Conservation (phyloP, 1,139 yeast species). For the Protomyces lactucae-debilis region DNA sequence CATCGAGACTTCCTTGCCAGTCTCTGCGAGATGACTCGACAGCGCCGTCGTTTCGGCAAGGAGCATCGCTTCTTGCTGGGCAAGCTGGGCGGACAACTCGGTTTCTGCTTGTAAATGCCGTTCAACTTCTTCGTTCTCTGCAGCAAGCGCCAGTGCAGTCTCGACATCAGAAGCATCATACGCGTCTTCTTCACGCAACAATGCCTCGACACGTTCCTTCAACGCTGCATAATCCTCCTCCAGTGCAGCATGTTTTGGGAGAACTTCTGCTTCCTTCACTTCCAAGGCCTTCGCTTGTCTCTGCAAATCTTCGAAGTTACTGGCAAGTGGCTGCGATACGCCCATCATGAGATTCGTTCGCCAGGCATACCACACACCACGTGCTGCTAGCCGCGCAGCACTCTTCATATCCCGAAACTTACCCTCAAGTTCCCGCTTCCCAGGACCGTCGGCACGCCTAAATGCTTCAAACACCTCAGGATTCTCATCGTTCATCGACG, state of each 20-base stretch:
- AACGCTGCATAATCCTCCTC: constrained; percentile 37
- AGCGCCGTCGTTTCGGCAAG: constrained; percentile 9
- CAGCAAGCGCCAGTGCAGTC: constrained; percentile 27
- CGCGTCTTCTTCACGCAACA: constrained; percentile 6
- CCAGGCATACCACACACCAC: constrained; percentile 57
- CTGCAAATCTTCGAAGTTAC: constrained; percentile 35
- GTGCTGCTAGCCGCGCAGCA: constrained; percentile 50
- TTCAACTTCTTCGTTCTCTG: constrained; percentile 18
- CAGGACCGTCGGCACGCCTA: constrained; percentile 43
- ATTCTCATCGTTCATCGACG: constrained; percentile 46
- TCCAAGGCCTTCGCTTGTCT: constrained; percentile 21
- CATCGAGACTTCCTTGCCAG: background rate
- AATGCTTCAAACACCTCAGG: constrained; percentile 51
- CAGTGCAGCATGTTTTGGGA: constrained; percentile 37
- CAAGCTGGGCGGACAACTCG: constrained; percentile 10
- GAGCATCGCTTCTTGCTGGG: background rate
- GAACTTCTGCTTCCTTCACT: constrained; percentile 36
- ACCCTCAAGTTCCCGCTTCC: constrained; percentile 45
- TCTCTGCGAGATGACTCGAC: background rate
- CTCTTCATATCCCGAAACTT: constrained; percentile 51
- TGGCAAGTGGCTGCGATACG: constrained; percentile 43
- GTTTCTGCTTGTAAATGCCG: constrained; percentile 30
- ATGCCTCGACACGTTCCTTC: constrained; percentile 36
- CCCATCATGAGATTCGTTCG: constrained; percentile 48
- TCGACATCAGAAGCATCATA: constrained; percentile 31